phyloP scores from a whole-genome alignment of 768 basidiomycete genomes.

The Termitomyces sp. region DNA sequence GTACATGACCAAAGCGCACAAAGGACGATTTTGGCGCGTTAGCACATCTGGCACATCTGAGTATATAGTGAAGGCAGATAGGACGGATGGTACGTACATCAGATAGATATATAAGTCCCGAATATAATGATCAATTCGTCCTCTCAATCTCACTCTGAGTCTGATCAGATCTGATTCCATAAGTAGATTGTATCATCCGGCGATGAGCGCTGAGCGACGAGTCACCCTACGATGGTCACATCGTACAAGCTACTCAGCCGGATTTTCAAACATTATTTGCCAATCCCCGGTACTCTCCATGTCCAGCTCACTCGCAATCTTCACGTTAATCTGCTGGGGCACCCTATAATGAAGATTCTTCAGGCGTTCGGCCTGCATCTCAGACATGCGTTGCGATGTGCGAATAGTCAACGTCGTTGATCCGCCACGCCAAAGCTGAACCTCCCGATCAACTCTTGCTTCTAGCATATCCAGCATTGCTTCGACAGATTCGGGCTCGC shows the following conservation, averaged over 20 bases:
- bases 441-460: background rate
- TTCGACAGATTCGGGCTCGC: no score
- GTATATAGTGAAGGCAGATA: no score
- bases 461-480: background rate
- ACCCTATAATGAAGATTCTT: background rate
- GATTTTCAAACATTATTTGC: background rate
- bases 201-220: no score
- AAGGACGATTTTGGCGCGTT: background rate
- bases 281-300: background rate
- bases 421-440: background rate
- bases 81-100: no score
- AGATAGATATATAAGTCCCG: no score
- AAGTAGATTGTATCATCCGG: no score
- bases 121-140: no score
- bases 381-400: background rate
- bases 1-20: background rate
- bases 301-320: background rate
- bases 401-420: background rate
- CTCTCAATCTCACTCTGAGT: no score
- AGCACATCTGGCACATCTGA: no score
- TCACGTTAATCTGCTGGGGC: background rate
- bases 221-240: no score
- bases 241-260: background rate
- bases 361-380: background rate
- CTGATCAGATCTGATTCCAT: no score